phyloP scores from a whole-genome alignment of 805 yeast genomes.

The Groenewaldozyma tartarivorans region DNA sequence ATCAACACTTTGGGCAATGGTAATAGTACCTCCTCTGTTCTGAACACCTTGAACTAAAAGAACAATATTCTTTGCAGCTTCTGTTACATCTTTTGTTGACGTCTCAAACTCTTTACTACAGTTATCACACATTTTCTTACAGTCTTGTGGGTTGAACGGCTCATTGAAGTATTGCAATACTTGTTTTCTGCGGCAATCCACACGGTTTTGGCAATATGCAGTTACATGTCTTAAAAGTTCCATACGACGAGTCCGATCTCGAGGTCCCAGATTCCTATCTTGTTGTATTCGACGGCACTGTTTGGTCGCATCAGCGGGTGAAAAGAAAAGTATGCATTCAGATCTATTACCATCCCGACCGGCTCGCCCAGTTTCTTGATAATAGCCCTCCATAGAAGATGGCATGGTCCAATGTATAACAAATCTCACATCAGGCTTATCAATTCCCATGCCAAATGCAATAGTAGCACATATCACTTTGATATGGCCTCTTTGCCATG shows the following conservation, averaged over 20 bases:
- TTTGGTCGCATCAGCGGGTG: slow-evolving; percentile 68
- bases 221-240: slow-evolving; percentile 73
- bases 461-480: slow-evolving; percentile 92
- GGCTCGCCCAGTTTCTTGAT: slow-evolving; percentile 97
- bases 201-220: slow-evolving; percentile 81
- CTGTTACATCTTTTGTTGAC: slow-evolving; percentile 51
- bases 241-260: slow-evolving; percentile 57
- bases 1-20: slow-evolving; percentile 75
- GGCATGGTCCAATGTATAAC: slow-evolving; percentile 87
- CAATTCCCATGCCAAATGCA: slow-evolving; percentile 99
- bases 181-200: slow-evolving; percentile 84
- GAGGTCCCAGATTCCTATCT: slow-evolving; percentile 56
- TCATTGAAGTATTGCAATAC: slow-evolving; percentile 90
- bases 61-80: slow-evolving; percentile 48
- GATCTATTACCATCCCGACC: slow-evolving; percentile 89
- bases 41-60: slow-evolving; percentile 49
- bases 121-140: slow-evolving; percentile 76
- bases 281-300: slow-evolving; percentile 68
- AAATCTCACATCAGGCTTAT: slow-evolving; percentile 88
- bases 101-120: slow-evolving; percentile 39
- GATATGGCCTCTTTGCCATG: slow-evolving; percentile 68
- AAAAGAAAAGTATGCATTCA: slow-evolving; percentile 74
- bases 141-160: slow-evolving; percentile 52
- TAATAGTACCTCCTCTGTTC: slow-evolving; percentile 37
- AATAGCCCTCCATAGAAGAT: slow-evolving; percentile 87